A percentile compares a stretch with the other conserved stretches of the same genome.
These are phyloP conservation scores for Dendrobium catenatum DNA, from an alignment of 106 monocot species.

Conservation along the genomic window DNA sequence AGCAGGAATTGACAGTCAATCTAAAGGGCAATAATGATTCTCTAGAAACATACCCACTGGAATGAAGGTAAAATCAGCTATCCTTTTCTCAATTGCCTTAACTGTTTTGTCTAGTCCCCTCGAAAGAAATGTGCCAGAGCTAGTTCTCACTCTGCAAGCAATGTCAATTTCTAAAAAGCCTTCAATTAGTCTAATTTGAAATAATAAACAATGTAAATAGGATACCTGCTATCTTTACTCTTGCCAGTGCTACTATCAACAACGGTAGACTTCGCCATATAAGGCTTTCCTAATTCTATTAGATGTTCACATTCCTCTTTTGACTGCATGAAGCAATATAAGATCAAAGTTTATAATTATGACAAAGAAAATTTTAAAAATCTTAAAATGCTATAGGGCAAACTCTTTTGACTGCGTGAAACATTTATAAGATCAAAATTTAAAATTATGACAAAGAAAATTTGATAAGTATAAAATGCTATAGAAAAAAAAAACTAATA, in stretches of 20 bases:
- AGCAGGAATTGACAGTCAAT: neutral
- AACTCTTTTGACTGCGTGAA: slow-evolving; percentile 43
- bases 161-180: neutral
- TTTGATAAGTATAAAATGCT: neutral
- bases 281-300: slow-evolving; percentile 47
- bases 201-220: slow-evolving; percentile 5
- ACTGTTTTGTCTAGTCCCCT: slow-evolving; percentile 58
- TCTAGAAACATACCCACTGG: slow-evolving; percentile 46
- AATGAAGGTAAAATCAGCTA: slow-evolving; percentile 58
- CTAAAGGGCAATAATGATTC: neutral
- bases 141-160: slow-evolving; percentile 50
- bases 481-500: neutral
- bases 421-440: slow-evolving; percentile 5
- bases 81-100: slow-evolving; percentile 63
- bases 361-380: neutral
- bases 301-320: slow-evolving; percentile 65
- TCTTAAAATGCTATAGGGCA: neutral
- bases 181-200: slow-evolving; percentile 7
- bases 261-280: slow-evolving; percentile 62
- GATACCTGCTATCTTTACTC: slow-evolving; percentile 72
- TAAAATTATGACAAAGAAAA: neutral
- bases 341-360: neutral
- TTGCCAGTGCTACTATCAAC: slow-evolving; percentile 53
- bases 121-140: slow-evolving; percentile 58
- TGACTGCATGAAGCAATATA: slow-evolving; percentile 28